These are phyloP conservation scores for Tilletia indica DNA, from an alignment of 1,284 basidiomycete species.

Conservation along the genomic window DNA sequence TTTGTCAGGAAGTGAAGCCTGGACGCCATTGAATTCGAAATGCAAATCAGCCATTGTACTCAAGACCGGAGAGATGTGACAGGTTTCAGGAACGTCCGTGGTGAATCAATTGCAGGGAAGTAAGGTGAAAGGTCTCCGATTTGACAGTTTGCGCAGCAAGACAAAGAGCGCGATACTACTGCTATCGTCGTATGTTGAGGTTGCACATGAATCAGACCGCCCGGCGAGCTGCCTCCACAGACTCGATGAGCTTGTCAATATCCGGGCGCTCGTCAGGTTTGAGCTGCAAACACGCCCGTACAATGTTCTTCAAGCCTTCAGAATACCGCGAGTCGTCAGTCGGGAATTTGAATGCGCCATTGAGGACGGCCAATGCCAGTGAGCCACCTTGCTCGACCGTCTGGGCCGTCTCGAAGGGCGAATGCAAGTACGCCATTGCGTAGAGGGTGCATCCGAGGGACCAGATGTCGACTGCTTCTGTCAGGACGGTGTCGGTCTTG, in stretches of 20 bases:
- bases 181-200: too few species aligned
- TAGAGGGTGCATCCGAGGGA: constrained; percentile 53
- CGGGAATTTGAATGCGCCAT: constrained; percentile 53
- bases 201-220: constrained; percentile 18
- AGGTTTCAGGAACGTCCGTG: too few species aligned
- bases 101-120: too few species aligned
- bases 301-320: constrained; percentile 45
- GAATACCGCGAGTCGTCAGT: constrained; percentile 36
- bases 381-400: constrained; percentile 55
- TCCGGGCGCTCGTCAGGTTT: constrained; percentile 44
- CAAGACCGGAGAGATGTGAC: too few species aligned
- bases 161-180: too few species aligned
- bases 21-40: too few species aligned
- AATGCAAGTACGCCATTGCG: constrained; percentile 51
- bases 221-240: constrained; percentile 36
- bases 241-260: constrained; percentile 44
- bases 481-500: constrained; percentile 49
- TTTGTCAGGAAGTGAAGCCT: too few species aligned
- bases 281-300: constrained; percentile 43
- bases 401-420: constrained; percentile 55
- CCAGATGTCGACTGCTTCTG: constrained; percentile 56
- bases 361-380: constrained; percentile 54
- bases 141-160: too few species aligned
- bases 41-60: too few species aligned
- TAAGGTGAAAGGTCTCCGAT: too few species aligned